Conservation (phyloP, 192 early-diverging fungal genomes). For the Powellomyces hirtus region DNA sequence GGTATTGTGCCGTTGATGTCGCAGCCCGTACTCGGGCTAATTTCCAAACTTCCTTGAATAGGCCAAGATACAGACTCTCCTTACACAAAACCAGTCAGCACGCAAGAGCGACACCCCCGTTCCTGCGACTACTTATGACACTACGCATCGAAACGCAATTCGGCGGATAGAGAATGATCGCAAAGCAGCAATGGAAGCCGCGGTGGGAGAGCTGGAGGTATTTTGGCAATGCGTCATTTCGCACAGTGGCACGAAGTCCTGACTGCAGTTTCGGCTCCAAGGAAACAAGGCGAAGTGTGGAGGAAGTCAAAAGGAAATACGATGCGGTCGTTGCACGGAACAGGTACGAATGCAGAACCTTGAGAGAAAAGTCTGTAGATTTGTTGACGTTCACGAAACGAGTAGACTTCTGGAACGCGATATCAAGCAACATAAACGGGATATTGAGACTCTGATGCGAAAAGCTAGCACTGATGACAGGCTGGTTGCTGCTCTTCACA, state of each 20-base stretch:
- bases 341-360: no score
- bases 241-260: no score
- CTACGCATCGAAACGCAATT: background rate
- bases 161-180: conserved; percentile 13
- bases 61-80: background rate
- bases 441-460: background rate
- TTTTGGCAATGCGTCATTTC: no score
- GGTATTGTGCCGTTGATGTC: background rate
- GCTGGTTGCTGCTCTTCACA: background rate
- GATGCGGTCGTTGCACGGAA: conserved; percentile 5
- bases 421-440: background rate
- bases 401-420: background rate
- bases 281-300: background rate
- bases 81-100: background rate
- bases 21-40: background rate
- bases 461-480: conserved; percentile 4
- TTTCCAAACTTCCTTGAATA: background rate
- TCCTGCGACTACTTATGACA: background rate
- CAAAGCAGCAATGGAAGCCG: background rate
- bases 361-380: no score
- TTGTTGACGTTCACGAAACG: no score
- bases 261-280: no score
- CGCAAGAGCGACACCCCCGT: background rate
- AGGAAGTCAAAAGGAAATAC: background rate
- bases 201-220: background rate